Evolutionary conservation across 768 basidiomycete species (phyloP).

Genomic region (Tylopilus felleus): DNA sequence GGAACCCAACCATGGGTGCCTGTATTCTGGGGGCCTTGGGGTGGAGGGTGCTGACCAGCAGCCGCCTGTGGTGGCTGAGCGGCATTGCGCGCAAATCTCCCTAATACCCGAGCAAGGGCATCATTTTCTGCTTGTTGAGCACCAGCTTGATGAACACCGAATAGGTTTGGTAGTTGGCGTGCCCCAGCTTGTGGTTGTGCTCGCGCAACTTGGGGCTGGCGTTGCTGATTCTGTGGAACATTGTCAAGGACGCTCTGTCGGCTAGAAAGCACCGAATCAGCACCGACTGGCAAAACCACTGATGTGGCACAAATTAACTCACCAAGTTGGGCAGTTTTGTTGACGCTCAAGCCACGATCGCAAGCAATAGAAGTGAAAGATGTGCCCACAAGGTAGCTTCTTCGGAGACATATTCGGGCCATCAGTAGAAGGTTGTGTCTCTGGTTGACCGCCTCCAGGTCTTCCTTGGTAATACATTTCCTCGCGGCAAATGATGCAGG

Average conservation of each 20-base stretch:
- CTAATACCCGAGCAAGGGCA: slow-evolving; percentile 34
- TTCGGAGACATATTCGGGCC: slow-evolving; percentile 96
- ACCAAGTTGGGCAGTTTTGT: slow-evolving; percentile 99
- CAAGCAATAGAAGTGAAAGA: slow-evolving; percentile 97
- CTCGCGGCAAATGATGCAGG: slow-evolving; percentile 97
- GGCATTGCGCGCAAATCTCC: slow-evolving; percentile 55
- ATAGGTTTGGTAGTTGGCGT: slow-evolving; percentile 31
- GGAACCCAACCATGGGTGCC: slow-evolving; percentile 36
- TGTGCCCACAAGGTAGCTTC: slow-evolving; percentile 93
- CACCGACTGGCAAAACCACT: slow-evolving; percentile 1
- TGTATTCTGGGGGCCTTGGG: slow-evolving; percentile 30
- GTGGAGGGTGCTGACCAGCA: slow-evolving; percentile 30
- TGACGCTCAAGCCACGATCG: slow-evolving; percentile 97
- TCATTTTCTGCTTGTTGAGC: slow-evolving; percentile 39
- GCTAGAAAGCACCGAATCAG: slow-evolving; percentile 35
- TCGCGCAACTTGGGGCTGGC: slow-evolving; percentile 25
- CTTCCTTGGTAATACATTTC: slow-evolving; percentile 66
- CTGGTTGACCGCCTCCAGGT: slow-evolving; percentile 23
- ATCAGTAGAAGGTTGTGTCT: slow-evolving; percentile 36
- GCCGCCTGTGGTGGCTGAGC: slow-evolving; percentile 38
- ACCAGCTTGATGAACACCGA: slow-evolving; percentile 25
- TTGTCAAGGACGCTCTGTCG: slow-evolving; percentile 75
- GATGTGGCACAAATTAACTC: slow-evolving; percentile 25
- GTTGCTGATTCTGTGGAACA: slow-evolving; percentile 32
- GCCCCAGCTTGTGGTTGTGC: slow-evolving; percentile 29